Conservation (phyloP, 331 rosid genomes). For the Cydonia oblonga region DNA sequence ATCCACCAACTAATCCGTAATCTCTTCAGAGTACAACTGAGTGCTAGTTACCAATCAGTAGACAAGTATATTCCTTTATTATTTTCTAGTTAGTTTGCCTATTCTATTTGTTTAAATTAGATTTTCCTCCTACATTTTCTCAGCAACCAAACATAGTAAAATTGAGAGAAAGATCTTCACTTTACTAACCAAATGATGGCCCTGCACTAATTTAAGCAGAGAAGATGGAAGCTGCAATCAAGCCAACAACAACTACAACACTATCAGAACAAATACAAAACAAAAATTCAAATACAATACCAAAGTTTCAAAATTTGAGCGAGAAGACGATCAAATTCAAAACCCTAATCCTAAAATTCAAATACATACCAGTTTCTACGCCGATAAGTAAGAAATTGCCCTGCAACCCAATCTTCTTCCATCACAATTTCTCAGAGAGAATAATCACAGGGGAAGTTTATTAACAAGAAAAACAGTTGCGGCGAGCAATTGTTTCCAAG, state of each 20-base stretch:
- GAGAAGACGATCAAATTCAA: neutral
- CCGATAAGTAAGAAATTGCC: neutral
- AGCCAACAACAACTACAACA: neutral
- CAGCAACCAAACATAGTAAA: neutral
- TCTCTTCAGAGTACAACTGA: neutral
- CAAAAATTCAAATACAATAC: neutral
- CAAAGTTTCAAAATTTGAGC: neutral
- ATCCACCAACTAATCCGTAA: neutral
- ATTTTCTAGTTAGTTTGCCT: neutral
- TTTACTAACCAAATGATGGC: slow-evolving; percentile 2
- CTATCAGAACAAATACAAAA: neutral
- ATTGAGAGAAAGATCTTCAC: neutral
- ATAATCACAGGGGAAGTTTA: neutral
- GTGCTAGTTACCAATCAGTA: neutral
- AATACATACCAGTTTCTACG: neutral
- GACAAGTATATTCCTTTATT: neutral
- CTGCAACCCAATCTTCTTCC: neutral
- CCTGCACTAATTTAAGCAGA: slow-evolving; percentile 5
- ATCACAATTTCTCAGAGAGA: neutral
- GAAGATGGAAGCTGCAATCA: slow-evolving; percentile 1
- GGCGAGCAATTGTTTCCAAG: neutral
- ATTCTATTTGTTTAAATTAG: too few species aligned
- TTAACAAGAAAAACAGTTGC: neutral
- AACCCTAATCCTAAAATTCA: neutral
- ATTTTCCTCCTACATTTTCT: neutral